Conservation (phyloP, 805 yeast genomes). For the Metschnikowia anglica region DNA sequence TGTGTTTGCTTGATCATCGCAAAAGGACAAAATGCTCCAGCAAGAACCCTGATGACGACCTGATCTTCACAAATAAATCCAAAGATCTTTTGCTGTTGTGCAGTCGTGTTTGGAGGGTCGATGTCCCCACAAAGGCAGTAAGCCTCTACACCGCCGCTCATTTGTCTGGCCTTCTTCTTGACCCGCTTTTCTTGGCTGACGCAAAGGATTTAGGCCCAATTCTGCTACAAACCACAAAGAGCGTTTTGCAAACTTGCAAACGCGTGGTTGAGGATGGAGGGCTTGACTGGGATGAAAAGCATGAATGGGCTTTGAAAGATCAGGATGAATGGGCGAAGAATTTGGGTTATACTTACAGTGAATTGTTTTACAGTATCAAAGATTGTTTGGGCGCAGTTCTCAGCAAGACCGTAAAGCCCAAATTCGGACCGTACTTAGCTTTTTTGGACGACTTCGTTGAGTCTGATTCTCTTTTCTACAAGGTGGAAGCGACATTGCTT, state of each 20-base stretch:
- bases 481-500: slow-evolving; percentile 34
- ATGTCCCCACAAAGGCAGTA: slow-evolving; percentile 48
- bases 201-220: slow-evolving; percentile 32
- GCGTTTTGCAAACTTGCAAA: slow-evolving; percentile 31
- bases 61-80: slow-evolving; percentile 40
- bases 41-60: slow-evolving; percentile 20
- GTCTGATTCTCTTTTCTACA: slow-evolving; percentile 44
- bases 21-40: slow-evolving; percentile 8
- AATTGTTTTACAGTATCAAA: slow-evolving; percentile 46
- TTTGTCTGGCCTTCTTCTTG: slow-evolving; percentile 31
- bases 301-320: slow-evolving; percentile 42
- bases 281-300: slow-evolving; percentile 33
- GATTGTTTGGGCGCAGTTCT: slow-evolving; percentile 43
- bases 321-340: slow-evolving; percentile 50
- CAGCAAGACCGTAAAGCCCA: slow-evolving; percentile 49
- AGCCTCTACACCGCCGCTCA: slow-evolving; percentile 51
- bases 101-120: slow-evolving; percentile 59
- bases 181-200: slow-evolving; percentile 23
- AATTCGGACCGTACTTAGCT: slow-evolving; percentile 51
- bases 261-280: slow-evolving; percentile 33
- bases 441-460: slow-evolving; percentile 53
- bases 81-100: slow-evolving; percentile 44
- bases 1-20: slow-evolving; percentile 37
- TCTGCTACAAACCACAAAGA: slow-evolving; percentile 26
- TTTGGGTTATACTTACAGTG: slow-evolving; percentile 46